phyloP scores from a whole-genome alignment of 306 rosid genomes.

The Begonia loranthoides region DNA sequence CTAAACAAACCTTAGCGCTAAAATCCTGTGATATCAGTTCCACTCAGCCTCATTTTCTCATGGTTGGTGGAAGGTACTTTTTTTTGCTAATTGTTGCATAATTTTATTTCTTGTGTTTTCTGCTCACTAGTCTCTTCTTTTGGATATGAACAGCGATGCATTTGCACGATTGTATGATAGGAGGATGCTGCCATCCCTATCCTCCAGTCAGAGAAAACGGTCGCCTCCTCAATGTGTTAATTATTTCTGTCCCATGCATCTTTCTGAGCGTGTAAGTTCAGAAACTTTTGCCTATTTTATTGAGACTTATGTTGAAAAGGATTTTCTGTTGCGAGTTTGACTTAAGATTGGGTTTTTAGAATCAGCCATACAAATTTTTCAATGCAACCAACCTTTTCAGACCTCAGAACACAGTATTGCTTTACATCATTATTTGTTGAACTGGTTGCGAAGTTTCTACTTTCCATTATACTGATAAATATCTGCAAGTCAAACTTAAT shows the following conservation, averaged over 20 bases:
- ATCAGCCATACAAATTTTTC: too few relatives aligned
- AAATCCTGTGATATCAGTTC: slow-evolving; percentile 92
- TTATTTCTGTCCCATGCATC: slow-evolving; percentile 97
- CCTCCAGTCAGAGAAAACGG: slow-evolving; percentile 61
- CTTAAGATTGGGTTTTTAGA: too few relatives aligned
- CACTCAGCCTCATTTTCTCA: slow-evolving; percentile 79
- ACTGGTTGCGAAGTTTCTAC: too few relatives aligned
- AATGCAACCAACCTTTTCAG: too few relatives aligned
- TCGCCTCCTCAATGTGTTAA: slow-evolving; percentile 86
- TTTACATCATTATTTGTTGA: too few relatives aligned
- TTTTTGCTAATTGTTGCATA: slow-evolving; percentile 8
- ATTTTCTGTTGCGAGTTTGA: background rate
- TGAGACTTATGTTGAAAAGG: slow-evolving; percentile 5
- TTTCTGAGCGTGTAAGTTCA: slow-evolving; percentile 77
- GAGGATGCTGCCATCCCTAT: slow-evolving; percentile 83
- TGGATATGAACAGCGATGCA: slow-evolving; percentile 61
- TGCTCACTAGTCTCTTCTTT: slow-evolving; percentile 9
- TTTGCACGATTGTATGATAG: slow-evolving; percentile 96
- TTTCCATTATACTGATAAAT: too few relatives aligned
- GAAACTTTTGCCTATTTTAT: slow-evolving; percentile 5
- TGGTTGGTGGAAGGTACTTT: slow-evolving; percentile 95
- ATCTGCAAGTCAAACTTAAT: too few relatives aligned
- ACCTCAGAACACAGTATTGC: too few relatives aligned
- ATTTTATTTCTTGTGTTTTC: background rate
- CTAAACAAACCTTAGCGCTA: slow-evolving; percentile 65